Conservation (phyloP, 176 grass and related monocot genomes). For the Oryza officinalis region DNA sequence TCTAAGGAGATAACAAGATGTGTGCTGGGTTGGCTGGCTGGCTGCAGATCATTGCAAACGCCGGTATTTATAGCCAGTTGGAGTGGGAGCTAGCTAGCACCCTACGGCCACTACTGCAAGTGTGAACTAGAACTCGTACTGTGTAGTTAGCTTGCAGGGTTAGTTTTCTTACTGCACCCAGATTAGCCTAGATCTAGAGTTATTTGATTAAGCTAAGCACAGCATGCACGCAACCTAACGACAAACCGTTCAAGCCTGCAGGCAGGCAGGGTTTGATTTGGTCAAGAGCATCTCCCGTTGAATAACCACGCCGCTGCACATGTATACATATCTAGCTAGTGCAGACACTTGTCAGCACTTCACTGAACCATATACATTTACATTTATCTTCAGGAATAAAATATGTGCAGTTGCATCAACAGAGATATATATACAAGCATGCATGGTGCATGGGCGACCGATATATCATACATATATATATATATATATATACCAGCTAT, state of each 20-base stretch:
- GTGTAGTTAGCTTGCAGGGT: too few relatives aligned
- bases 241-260: slow-evolving; percentile 15
- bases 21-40: slow-evolving; percentile 3
- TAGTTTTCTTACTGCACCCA: slow-evolving; percentile 26
- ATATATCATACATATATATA: not conserved
- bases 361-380: not conserved
- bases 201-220: slow-evolving; percentile 10
- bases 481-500: not conserved
- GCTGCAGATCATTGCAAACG: slow-evolving; percentile 33
- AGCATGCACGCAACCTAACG: slow-evolving; percentile 10
- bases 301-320: slow-evolving; percentile 35
- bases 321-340: not conserved
- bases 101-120: not conserved
- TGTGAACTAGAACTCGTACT: not conserved
- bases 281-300: slow-evolving; percentile 52
- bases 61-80: slow-evolving; percentile 48
- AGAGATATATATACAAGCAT: not conserved
- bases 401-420: not conserved
- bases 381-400: not conserved
- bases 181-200: slow-evolving; percentile 59
- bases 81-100: not conserved
- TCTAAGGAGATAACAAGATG: not conserved
- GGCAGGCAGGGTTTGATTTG: slow-evolving; percentile 7
- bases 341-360: not conserved
- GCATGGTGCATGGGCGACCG: not conserved